Base-by-base conservation (phyloP, 129 eudicot genomes). In the Glebionis coronaria region DNA sequence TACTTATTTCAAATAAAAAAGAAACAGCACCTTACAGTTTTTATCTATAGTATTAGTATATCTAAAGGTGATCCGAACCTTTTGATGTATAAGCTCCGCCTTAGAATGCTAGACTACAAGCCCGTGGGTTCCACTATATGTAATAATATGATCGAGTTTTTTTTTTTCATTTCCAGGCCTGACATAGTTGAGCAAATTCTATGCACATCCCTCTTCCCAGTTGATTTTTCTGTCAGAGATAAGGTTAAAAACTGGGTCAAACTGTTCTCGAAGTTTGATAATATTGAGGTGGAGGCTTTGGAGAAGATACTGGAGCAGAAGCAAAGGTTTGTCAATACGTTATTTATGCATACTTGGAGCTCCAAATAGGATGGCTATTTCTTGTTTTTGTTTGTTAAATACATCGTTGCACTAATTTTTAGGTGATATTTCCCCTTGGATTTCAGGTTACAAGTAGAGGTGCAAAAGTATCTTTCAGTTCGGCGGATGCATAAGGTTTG, bases 231-330 rank as follows among this genome's bases (percentile, higher is more conserved):
- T 4, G 81, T 82, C 70, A 81, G 77, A 70, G 92, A 93, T 66
- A 84, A 74, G 82, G 98, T 88, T 46, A 78, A 65, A 61, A 80
- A 67, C 52, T 93, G 98, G 98, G 80, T 93, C 57, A 81, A 81
- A 51, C 75, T 90, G 50, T 86, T 89, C 63, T 70, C 95, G 9
- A 82, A 82, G 46, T 86, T 93, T 68, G 93, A 93, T 83, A 81
- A 81, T 79, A 82, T 82, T 35, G 99, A 93, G 81, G 86, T 86
- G 49, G 89, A 84, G 67, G 99, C 92, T 76, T 86, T 93, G 45
- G 93, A 93, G 76, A 89, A 86, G 80, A 79, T 93, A 66, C 80
- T 93, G 61, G 95, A 89, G 77, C 90, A 89, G 79, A 87, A 90
- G 65, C 90, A 86, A 78, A 93, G 99, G 99, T 93, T 68, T 50